A percentile compares a stretch with the other conserved stretches of the same genome.
phyloP scores from a whole-genome alignment of 108 stramenopile genomes.

The Pseudonitzschia pungens region DNA sequence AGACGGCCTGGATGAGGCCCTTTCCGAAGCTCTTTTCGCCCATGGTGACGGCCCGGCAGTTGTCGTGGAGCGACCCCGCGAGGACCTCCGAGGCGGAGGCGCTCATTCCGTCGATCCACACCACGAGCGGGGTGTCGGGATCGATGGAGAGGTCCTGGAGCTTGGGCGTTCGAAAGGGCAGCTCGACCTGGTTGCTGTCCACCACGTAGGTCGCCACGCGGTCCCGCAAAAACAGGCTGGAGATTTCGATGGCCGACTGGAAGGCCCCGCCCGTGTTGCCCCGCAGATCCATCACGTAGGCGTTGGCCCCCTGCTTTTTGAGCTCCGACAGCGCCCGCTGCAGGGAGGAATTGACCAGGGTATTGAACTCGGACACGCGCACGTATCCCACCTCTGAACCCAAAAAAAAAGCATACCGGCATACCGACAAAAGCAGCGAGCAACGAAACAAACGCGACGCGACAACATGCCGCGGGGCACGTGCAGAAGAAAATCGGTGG shows the following conservation, averaged over 20 bases:
- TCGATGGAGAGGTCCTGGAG: constrained; percentile 47
- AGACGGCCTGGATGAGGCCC: constrained; percentile 95
- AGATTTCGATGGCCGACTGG: constrained; percentile 92
- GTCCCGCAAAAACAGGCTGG: constrained; percentile 80
- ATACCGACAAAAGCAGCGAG: no score
- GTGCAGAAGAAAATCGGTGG: no score
- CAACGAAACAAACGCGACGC: no score
- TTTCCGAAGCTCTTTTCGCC: constrained; percentile 91
- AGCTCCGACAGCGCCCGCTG: constrained; percentile 76
- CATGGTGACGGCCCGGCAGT: constrained; percentile 93
- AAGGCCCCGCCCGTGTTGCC: constrained; percentile 93
- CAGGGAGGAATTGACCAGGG: constrained; percentile 66
- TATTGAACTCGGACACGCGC: constrained; percentile 87
- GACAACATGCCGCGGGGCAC: no score
- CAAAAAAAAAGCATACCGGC: no score
- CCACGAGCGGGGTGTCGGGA: constrained; percentile 53
- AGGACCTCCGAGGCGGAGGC: constrained; percentile 92
- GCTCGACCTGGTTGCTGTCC: constrained; percentile 64
- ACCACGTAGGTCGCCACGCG: constrained; percentile 82
- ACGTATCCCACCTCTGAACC: constrained; percentile 73
- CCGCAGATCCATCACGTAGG: constrained; percentile 85
- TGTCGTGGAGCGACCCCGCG: constrained; percentile 89
- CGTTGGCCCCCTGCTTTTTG: constrained; percentile 74
- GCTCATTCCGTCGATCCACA: constrained; percentile 80
- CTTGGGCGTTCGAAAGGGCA: constrained; percentile 69